Percentiles rank a stretch among this genome's conserved stretches.
phyloP scores from a whole-genome alignment of 192 early-diverging fungal genomes.

The Podochytrium sp. region DNA sequence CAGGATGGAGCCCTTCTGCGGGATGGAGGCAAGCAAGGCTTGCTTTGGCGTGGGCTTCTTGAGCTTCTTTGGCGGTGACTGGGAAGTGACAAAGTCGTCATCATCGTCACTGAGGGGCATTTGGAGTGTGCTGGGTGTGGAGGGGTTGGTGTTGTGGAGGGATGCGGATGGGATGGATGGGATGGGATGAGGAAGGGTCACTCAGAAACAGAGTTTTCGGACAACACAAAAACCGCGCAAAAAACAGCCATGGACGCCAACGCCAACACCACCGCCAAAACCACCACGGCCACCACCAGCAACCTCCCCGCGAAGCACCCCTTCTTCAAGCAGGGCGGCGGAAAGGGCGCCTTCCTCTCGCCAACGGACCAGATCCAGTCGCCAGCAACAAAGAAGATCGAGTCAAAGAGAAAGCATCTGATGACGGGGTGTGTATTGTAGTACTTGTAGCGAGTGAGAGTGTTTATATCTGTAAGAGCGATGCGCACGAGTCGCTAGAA shows the following conservation, averaged over 20 bases:
- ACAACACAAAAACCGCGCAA: neutral
- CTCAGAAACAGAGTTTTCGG: neutral
- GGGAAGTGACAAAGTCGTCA: neutral
- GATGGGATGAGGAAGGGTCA: neutral
- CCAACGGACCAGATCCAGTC: conserved; percentile 53
- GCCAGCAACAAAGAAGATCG: conserved; percentile 50
- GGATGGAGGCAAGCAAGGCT: neutral
- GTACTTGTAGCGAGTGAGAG: no score
- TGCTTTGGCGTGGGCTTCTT: neutral
- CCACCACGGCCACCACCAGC: neutral
- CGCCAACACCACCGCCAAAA: neutral
- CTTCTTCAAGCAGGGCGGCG: conserved; percentile 27
- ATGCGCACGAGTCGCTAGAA: no score
- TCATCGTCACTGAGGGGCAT: neutral
- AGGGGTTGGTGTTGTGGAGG: neutral
- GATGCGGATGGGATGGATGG: neutral
- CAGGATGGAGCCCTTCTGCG: neutral
- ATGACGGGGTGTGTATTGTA: conserved; percentile 44
- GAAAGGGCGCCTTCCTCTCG: conserved; percentile 11
- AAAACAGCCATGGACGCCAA: neutral
- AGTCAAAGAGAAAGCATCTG: conserved; percentile 50
- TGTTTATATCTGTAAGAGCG: no score
- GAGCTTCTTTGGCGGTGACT: neutral
- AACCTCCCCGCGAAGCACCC: conserved; percentile 30
- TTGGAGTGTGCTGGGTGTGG: neutral